Conservation (phyloP, 139 green algal genomes). For the Chlorella sp. region DNA sequence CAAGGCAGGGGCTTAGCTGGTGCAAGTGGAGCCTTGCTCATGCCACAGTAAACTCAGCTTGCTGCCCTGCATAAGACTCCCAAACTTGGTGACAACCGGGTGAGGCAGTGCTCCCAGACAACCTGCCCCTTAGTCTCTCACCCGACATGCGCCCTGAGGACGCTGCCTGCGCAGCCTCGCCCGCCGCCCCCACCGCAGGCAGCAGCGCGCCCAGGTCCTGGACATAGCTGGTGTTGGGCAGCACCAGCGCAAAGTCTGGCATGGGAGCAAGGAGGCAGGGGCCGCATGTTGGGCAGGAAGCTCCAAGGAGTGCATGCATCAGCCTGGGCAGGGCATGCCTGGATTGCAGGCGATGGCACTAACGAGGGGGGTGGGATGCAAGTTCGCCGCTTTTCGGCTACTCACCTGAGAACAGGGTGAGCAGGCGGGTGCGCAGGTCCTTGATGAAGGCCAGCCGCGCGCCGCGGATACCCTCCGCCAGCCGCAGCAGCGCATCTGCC, state of each 20-base stretch:
- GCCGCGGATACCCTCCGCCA: slow-evolving; percentile 47
- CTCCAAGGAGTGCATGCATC: no score
- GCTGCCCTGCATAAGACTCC: no score
- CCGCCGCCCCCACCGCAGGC: slow-evolving; percentile 63
- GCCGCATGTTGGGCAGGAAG: no score
- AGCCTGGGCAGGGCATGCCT: no score
- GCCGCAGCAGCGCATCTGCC: slow-evolving; percentile 51
- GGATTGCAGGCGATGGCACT: no score
- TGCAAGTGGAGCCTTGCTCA: no score
- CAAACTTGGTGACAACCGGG: no score
- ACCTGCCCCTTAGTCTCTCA: neutral
- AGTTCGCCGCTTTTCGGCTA: no score
- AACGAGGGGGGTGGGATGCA: no score
- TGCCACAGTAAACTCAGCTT: no score
- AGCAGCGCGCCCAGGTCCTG: slow-evolving; percentile 68
- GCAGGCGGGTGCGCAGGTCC: slow-evolving; percentile 70
- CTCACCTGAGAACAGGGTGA: slow-evolving; percentile 74
- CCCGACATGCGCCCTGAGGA: slow-evolving; percentile 9
- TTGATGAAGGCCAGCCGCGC: slow-evolving; percentile 34
- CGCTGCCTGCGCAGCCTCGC: neutral
- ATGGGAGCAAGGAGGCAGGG: neutral
- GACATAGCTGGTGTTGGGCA: slow-evolving; percentile 42
- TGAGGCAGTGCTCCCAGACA: no score
- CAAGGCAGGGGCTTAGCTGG: neutral
- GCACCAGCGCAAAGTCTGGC: slow-evolving; percentile 43